phyloP scores from a whole-genome alignment of 441 rosid species.

The Populus hybrid region DNA sequence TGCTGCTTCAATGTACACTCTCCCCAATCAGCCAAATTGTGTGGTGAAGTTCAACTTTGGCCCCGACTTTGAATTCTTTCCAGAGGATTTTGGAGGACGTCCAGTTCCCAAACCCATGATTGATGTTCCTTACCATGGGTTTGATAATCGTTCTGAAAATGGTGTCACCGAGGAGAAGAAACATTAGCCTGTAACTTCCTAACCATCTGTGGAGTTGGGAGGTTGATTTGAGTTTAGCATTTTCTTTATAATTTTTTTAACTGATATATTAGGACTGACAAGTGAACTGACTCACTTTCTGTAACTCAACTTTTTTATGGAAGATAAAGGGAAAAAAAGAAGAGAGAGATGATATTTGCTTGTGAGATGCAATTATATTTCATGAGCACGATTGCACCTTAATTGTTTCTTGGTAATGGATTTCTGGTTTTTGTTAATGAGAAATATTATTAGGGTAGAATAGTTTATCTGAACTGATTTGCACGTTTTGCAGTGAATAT shows the following conservation, averaged over 20 bases:
- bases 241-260: conserved; percentile 29
- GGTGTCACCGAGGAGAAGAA: conserved; percentile 60
- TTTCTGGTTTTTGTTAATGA: neutral
- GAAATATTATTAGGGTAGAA: too few species aligned
- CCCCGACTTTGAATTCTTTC: conserved; percentile 73
- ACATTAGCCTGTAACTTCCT: conserved; percentile 33
- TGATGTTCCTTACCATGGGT: conserved; percentile 82
- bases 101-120: conserved; percentile 69
- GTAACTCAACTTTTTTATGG: conserved; percentile 22
- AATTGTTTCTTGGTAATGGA: conserved; percentile 13
- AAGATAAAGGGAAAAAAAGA: conserved; percentile 11
- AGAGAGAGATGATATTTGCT: conserved; percentile 13
- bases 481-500: neutral
- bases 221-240: conserved; percentile 27
- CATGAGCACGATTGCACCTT: conserved; percentile 8
- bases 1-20: conserved; percentile 98
- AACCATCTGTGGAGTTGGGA: conserved; percentile 22
- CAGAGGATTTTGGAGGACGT: conserved; percentile 69
- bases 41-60: conserved; percentile 93
- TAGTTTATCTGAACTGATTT: neutral
- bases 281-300: conserved; percentile 29
- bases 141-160: conserved; percentile 56
- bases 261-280: conserved; percentile 28
- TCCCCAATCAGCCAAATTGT: conserved; percentile 87
- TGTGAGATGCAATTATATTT: conserved; percentile 15